Evolutionary conservation across 2,329 filamentous ascomycete genomes (phyloP), one percentile per base, ranked within the genome.

Genomic region (Saccharata proteae): DNA sequence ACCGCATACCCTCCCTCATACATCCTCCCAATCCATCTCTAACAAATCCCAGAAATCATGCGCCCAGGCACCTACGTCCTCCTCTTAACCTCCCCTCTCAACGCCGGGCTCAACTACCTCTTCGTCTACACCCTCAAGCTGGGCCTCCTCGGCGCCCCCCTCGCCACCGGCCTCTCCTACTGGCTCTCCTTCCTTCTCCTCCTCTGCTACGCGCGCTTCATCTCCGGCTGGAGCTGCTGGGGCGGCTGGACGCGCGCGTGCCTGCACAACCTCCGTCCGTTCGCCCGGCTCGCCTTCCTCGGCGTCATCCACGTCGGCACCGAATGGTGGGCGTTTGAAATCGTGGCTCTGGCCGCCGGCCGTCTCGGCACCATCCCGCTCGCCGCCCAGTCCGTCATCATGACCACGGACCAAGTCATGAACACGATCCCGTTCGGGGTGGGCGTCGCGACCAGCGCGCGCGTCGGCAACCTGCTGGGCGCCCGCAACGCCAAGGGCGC

Each of bases 311-410:
- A 92, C 40, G 80, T 93, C 4, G 85, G 82, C 3, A 90, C 83
- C 0, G 85, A 93, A 55, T 93, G 83, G 84, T 92, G 84, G 84
- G 85, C 84, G 0, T 93, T 93, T 44, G 84, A 92, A 55, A 88
- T 92, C 41, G 82, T 92, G 2, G 82, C 83, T 1, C 68, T 92
- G 1, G 81, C 80, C 2, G 83, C 84, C 4, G 84, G 84, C 1
- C 70, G 77, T 20, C 68, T 93, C 0, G 85, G 85, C 3, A 86
- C 80, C 0, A 59, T 85, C 19, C 69, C 82, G 0, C 65, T 93
- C 1, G 84, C 84, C 1, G 80, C 84, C 0, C 84, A 93, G 54
- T 80, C 74, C 28, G 81, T 92, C 14, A 85, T 93, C 50, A 92
- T 92, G 83, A 92, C 83, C 0, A 74, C 80, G 0, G 83, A 92